Percentiles rank a stretch among this genome's conserved stretches.
Evolutionary conservation across 805 yeast species (phyloP).

Genomic region (Candida orba): DNA sequence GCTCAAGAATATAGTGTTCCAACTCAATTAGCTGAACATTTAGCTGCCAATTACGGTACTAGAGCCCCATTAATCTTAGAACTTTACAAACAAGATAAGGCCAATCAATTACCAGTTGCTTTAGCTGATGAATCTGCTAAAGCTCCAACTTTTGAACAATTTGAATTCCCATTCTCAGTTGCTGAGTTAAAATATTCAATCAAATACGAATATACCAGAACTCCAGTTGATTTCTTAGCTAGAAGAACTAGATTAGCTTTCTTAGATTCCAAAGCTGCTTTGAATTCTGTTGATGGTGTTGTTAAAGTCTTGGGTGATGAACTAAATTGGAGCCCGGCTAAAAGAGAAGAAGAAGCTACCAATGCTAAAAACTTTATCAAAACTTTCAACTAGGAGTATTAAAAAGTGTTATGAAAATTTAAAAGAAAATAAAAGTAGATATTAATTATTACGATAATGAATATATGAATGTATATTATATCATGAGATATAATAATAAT

Average conservation of each 20-base stretch:
- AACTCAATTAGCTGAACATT: conserved; percentile 69
- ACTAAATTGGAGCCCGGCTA: conserved; percentile 60
- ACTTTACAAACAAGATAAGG: conserved; percentile 39
- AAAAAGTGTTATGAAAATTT: not conserved
- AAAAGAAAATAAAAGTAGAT: not conserved
- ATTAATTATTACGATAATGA: not conserved
- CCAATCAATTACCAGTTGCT: conserved; percentile 59
- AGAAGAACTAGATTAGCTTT: conserved; percentile 93
- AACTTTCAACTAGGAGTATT: conserved; percentile 23
- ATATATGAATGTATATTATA: not conserved
- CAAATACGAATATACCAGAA: conserved; percentile 76
- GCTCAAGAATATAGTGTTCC: conserved; percentile 73
- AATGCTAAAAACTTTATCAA: conserved; percentile 53
- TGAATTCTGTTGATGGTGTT: conserved; percentile 73
- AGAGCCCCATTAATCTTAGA: conserved; percentile 77
- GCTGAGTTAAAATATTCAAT: conserved; percentile 85
- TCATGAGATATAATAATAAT: not conserved
- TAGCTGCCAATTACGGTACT: conserved; percentile 83
- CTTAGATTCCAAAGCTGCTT: conserved; percentile 80
- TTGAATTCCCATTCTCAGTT: conserved; percentile 79
- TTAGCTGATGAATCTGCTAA: conserved; percentile 35
- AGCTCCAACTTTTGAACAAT: conserved; percentile 38
- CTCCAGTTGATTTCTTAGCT: conserved; percentile 84
- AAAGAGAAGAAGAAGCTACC: conserved; percentile 45
- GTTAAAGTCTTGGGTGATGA: conserved; percentile 80